Conservation (phyloP, 179 eudicot genomes). For the Corrigiola litoralis region DNA sequence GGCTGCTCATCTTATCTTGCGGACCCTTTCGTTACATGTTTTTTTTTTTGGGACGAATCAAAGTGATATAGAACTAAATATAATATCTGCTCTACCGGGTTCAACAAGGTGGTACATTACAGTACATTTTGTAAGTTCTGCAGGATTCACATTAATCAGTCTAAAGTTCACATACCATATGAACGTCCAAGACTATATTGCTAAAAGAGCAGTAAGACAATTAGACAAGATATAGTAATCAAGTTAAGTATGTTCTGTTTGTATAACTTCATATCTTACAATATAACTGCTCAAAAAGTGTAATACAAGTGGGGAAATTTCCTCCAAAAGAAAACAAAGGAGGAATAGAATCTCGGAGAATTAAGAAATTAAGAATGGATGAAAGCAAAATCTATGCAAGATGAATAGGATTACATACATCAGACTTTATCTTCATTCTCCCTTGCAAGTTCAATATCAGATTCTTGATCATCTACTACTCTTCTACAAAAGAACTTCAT, state of each 20-base stretch:
- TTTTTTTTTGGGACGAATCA: too few relatives aligned
- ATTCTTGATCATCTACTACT: conserved; percentile 13
- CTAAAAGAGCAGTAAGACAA: too few relatives aligned
- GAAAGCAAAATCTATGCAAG: neutral
- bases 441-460: conserved; percentile 4
- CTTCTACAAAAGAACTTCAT: conserved; percentile 32
- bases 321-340: neutral
- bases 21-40: too few relatives aligned
- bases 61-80: too few relatives aligned
- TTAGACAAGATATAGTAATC: too few relatives aligned
- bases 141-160: too few relatives aligned
- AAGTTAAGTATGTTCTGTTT: conserved; percentile 4
- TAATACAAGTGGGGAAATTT: conserved; percentile 3
- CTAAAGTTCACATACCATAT: too few relatives aligned
- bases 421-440: conserved; percentile 27
- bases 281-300: conserved; percentile 14
- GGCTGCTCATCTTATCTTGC: too few relatives aligned
- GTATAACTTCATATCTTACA: conserved; percentile 13
- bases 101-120: too few relatives aligned
- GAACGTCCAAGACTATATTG: too few relatives aligned
- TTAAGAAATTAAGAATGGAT: neutral
- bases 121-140: too few relatives aligned
- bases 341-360: neutral
- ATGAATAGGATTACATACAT: conserved; percentile 4
- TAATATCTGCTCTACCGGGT: too few relatives aligned